Percentiles rank a stretch among this genome's conserved stretches.
Evolutionary conservation across 495 filamentous ascomycete species (phyloP).

Genomic region (Daldinia bambusicola): DNA sequence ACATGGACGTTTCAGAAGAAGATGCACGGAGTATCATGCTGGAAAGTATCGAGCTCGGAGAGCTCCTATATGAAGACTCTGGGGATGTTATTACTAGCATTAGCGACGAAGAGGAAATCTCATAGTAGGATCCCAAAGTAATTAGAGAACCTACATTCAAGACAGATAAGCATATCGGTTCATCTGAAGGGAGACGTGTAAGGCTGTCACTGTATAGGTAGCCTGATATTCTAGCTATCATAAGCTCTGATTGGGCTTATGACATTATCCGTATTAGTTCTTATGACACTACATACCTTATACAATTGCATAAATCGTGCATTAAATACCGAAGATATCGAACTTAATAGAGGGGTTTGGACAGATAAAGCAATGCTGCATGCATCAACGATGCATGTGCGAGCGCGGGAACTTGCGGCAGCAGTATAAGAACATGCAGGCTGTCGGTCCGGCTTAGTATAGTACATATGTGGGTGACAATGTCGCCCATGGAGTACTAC

Average conservation of each 20-base stretch:
- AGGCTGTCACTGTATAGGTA: slow-evolving; percentile 13
- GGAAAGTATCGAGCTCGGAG: slow-evolving; percentile 81
- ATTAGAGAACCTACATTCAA: neutral
- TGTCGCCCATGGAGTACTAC: slow-evolving; percentile 4
- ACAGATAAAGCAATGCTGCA: slow-evolving; percentile 6
- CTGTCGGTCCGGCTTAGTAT: slow-evolving; percentile 10
- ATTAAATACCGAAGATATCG: neutral
- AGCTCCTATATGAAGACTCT: slow-evolving; percentile 75
- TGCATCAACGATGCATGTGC: slow-evolving; percentile 14
- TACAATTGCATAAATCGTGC: neutral
- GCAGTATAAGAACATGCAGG: slow-evolving; percentile 17
- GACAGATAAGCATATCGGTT: neutral
- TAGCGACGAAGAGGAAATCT: slow-evolving; percentile 52
- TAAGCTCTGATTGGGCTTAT: slow-evolving; percentile 16
- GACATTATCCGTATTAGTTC: slow-evolving; percentile 6
- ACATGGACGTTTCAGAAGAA: slow-evolving; percentile 76
- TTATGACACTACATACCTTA: neutral
- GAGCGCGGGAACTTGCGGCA: slow-evolving; percentile 35
- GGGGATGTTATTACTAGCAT: slow-evolving; percentile 68
- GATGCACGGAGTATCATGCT: slow-evolving; percentile 73
- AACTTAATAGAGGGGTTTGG: slow-evolving; percentile 20
- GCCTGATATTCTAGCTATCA: slow-evolving; percentile 1
- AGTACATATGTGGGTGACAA: slow-evolving; percentile 2
- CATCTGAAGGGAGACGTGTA: neutral
- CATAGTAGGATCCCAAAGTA: neutral